Percentiles rank a stretch among this genome's conserved stretches.
Conservation (phyloP, 345 rosid genomes). For the Nasturtium officinale region DNA sequence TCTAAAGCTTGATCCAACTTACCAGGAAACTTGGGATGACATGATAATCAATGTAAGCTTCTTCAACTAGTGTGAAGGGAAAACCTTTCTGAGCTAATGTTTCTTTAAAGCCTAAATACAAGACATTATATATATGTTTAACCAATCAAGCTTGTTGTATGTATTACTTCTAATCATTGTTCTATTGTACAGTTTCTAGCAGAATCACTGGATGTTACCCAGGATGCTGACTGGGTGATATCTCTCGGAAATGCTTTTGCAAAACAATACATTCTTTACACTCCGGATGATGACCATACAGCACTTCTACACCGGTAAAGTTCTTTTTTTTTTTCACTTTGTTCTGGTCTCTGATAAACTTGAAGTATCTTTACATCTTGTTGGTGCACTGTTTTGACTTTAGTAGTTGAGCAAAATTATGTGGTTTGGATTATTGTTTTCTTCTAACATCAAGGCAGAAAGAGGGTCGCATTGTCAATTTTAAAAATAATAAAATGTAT, state of each 20-base stretch:
- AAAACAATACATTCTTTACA: slow-evolving; percentile 74
- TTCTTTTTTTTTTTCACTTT: slow-evolving; percentile 18
- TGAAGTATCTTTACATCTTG: slow-evolving; percentile 11
- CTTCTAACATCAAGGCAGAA: slow-evolving; percentile 5
- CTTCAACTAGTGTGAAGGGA: slow-evolving; percentile 20
- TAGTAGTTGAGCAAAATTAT: slow-evolving; percentile 4
- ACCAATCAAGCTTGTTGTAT: slow-evolving; percentile 17
- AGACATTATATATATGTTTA: background rate
- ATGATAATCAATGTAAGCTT: slow-evolving; percentile 87
- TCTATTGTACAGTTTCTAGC: slow-evolving; percentile 75
- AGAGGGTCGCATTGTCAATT: background rate
- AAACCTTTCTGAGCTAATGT: slow-evolving; percentile 11
- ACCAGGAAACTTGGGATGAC: slow-evolving; percentile 98
- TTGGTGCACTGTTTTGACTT: slow-evolving; percentile 15
- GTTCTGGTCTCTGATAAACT: slow-evolving; percentile 26
- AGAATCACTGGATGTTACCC: slow-evolving; percentile 94
- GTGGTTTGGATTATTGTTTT: slow-evolving; percentile 25
- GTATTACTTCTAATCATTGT: slow-evolving; percentile 19
- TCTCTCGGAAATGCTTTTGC: slow-evolving; percentile 90
- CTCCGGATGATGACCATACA: slow-evolving; percentile 81
- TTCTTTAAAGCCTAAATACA: background rate
- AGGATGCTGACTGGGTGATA: slow-evolving; percentile 78
- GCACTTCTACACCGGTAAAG: slow-evolving; percentile 87
- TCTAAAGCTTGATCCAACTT: slow-evolving; percentile 84
- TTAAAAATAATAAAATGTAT: background rate